These are phyloP conservation scores for Orbilia quercus DNA, from an alignment of 2,329 filamentous ascomycete genomes.

Conservation along the genomic window DNA sequence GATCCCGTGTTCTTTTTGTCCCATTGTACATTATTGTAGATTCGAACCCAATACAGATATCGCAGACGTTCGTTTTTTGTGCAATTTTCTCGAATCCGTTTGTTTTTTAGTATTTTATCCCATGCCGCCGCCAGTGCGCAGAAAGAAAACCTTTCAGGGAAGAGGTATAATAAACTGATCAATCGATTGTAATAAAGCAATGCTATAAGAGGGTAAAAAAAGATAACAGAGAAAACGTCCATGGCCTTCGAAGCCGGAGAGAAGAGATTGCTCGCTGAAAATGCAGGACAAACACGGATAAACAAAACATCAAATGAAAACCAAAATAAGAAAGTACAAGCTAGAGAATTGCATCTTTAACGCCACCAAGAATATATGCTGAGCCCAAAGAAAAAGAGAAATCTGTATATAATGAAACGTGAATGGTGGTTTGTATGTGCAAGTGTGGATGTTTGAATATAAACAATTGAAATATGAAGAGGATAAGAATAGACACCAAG, in stretches of 20 bases:
- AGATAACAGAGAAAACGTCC: conserved; percentile 7
- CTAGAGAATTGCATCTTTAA: conserved; percentile 28
- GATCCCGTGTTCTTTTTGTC: conserved; percentile 31
- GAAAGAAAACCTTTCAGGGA: conserved; percentile 31
- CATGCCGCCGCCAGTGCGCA: conserved; percentile 55
- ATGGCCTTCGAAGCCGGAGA: conserved; percentile 15
- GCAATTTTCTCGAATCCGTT: conserved; percentile 18
- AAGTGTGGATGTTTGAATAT: conserved; percentile 38
- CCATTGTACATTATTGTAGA: conserved; percentile 44
- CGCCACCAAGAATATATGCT: conserved; percentile 49
- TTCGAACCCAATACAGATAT: conserved; percentile 17
- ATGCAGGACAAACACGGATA: conserved; percentile 43
- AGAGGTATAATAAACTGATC: conserved; percentile 19
- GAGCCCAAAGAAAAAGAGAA: conserved; percentile 5
- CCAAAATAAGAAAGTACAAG: conserved; percentile 11
- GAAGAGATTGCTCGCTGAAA: conserved; percentile 53
- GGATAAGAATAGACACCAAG: neutral
- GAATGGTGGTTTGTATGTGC: conserved; percentile 36
- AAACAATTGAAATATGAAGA: conserved; percentile 30
- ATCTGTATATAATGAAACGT: conserved; percentile 9
- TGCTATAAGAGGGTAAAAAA: conserved; percentile 6
- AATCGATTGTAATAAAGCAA: conserved; percentile 13
- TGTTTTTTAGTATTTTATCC: conserved; percentile 37
- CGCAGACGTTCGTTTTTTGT: conserved; percentile 39
- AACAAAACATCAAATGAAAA: neutral